phyloP scores from a whole-genome alignment of 2,329 filamentous ascomycete species.

The Alternaria tenuissima region DNA sequence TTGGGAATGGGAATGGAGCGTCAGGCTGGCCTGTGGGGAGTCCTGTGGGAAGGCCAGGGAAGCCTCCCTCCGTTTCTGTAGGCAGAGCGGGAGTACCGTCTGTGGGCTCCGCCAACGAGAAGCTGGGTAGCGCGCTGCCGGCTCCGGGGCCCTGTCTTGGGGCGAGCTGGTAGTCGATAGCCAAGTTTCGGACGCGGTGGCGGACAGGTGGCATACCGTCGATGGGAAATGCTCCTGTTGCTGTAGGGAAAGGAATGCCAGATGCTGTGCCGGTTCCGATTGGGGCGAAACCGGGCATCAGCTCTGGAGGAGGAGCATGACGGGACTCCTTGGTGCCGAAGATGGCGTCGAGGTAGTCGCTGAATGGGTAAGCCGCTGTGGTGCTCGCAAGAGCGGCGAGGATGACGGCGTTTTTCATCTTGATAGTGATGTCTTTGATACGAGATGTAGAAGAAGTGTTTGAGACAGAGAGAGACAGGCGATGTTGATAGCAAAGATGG shows the following conservation, averaged over 20 bases:
- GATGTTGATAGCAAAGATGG: constrained; percentile 5
- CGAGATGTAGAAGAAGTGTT: not conserved
- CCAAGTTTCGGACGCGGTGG: constrained; percentile 6
- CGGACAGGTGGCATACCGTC: not conserved
- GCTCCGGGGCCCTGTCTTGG: constrained; percentile 16
- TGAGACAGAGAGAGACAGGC: not conserved
- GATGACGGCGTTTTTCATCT: constrained; percentile 34
- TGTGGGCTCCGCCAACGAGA: constrained; percentile 20
- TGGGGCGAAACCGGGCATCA: constrained; percentile 10
- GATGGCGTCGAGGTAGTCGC: constrained; percentile 20
- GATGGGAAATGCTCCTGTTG: constrained; percentile 4
- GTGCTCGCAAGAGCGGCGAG: constrained; percentile 35
- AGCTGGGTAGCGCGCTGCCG: constrained; percentile 16
- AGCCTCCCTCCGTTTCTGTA: not conserved
- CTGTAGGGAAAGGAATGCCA: constrained; percentile 16
- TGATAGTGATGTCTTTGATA: not conserved
- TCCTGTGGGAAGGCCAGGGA: not conserved
- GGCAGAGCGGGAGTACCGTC: not conserved
- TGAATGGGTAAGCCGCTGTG: constrained; percentile 27
- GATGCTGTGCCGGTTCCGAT: constrained; percentile 5
- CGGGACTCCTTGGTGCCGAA: constrained; percentile 22
- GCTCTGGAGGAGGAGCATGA: constrained; percentile 7
- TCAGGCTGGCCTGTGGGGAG: not conserved
- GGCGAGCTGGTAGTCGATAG: constrained; percentile 29
- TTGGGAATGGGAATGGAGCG: not conserved